A percentile compares a stretch with the other conserved stretches of the same genome.
Evolutionary conservation across 139 green algal species (phyloP).

Genomic region (Chlorella ohadii): DNA sequence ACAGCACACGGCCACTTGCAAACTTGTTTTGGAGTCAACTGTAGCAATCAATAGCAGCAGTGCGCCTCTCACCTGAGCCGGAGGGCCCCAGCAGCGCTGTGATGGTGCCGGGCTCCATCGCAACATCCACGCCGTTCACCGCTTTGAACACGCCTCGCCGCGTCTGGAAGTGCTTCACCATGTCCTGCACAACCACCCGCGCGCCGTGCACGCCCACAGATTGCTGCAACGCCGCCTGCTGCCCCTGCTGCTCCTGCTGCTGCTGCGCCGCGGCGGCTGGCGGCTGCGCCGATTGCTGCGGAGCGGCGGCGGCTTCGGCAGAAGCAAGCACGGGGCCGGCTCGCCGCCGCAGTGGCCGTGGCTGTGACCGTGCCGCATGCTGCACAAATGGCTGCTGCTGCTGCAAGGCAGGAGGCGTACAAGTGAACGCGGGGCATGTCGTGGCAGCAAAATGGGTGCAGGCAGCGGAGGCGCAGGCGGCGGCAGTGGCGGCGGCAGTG

Average conservation of each 20-base stretch:
- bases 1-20: no score
- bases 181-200: slow-evolving; percentile 54
- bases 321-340: not conserved
- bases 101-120: slow-evolving; percentile 73
- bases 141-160: slow-evolving; percentile 68
- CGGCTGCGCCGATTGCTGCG: not conserved
- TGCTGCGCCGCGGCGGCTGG: not conserved
- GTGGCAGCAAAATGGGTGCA: not conserved
- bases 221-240: not conserved
- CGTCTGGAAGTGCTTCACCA: slow-evolving; percentile 81
- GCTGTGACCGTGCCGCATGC: not conserved
- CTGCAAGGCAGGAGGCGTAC: not conserved
- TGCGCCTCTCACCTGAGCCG: slow-evolving; percentile 57
- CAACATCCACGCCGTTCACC: slow-evolving; percentile 70
- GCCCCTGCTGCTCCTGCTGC: slow-evolving; percentile 10
- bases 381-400: not conserved
- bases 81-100: slow-evolving; percentile 82
- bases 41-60: no score
- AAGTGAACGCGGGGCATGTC: not conserved
- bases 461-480: not conserved
- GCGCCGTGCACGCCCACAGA: not conserved
- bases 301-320: not conserved
- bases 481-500: not conserved
- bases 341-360: not conserved
- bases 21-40: no score